phyloP scores from a whole-genome alignment of 2,329 filamentous ascomycete species.

The Cladosporium colombiae region DNA sequence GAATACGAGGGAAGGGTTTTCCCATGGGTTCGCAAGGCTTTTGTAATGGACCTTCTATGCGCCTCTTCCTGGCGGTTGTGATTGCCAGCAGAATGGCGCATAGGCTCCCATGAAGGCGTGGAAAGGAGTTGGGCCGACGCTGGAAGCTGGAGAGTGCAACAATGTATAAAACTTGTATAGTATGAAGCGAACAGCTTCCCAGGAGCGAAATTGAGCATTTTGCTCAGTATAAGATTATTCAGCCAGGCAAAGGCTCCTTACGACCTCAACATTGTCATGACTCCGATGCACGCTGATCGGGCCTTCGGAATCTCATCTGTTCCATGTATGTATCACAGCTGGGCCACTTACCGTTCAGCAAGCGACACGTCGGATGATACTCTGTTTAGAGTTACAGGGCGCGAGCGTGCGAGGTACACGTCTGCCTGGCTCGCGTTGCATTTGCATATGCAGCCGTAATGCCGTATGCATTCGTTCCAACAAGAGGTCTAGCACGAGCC shows the following conservation, averaged over 20 bases:
- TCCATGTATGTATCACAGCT: neutral
- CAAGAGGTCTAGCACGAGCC: neutral
- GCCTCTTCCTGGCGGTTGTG: neutral
- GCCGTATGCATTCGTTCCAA: neutral
- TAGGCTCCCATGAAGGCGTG: neutral
- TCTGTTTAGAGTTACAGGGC: neutral
- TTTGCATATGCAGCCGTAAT: neutral
- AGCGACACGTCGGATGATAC: neutral
- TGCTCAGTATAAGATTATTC: neutral
- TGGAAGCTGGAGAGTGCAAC: neutral
- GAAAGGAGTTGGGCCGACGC: neutral
- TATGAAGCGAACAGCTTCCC: constrained; percentile 6
- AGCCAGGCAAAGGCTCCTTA: neutral
- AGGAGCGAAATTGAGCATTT: constrained; percentile 1
- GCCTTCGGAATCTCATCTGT: neutral
- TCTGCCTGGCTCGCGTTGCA: neutral
- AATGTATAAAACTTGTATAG: neutral
- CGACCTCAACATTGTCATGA: neutral
- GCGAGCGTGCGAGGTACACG: neutral
- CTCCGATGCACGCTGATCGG: neutral
- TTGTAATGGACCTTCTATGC: neutral
- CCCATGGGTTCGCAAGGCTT: neutral
- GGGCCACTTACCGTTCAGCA: neutral
- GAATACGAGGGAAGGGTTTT: neutral
- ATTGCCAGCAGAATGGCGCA: neutral